These are phyloP conservation scores for Bolboschoenoplectus hybrid DNA, from an alignment of 202 grass and related monocot species.

Conservation along the genomic window DNA sequence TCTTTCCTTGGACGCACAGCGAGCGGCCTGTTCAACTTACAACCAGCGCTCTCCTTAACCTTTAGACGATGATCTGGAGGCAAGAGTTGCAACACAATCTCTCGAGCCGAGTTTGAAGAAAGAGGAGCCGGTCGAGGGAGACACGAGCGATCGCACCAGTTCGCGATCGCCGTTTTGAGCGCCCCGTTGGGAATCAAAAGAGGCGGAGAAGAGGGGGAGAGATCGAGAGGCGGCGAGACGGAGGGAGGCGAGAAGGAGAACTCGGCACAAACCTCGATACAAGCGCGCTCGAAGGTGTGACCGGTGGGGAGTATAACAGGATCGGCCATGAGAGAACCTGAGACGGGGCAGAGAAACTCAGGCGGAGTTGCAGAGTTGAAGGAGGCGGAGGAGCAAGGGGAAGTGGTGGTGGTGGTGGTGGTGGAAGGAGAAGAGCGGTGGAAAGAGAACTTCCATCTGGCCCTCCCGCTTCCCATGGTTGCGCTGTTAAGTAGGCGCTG, in stretches of 20 bases:
- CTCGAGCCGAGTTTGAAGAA: slow-evolving; percentile 36
- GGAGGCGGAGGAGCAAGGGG: slow-evolving; percentile 41
- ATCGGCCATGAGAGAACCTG: slow-evolving; percentile 65
- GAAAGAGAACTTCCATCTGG: slow-evolving; percentile 65
- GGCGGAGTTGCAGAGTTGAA: slow-evolving; percentile 38
- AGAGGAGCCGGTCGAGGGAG: slow-evolving; percentile 41
- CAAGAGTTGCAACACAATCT: slow-evolving; percentile 46
- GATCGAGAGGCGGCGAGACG: slow-evolving; percentile 38
- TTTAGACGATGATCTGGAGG: neutral
- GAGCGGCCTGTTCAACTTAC: neutral
- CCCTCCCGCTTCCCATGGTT: slow-evolving; percentile 50
- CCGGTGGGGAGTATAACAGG: slow-evolving; percentile 73
- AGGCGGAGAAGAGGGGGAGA: slow-evolving; percentile 18
- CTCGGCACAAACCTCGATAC: slow-evolving; percentile 64
- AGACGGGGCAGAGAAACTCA: slow-evolving; percentile 69
- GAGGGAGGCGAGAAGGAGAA: slow-evolving; percentile 56
- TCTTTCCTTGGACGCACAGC: slow-evolving; percentile 8
- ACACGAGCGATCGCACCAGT: slow-evolving; percentile 64
- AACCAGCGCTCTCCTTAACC: slow-evolving; percentile 38
- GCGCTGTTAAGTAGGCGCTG: neutral
- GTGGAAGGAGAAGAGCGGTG: slow-evolving; percentile 50
- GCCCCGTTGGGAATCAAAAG: slow-evolving; percentile 59
- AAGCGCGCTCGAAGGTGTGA: slow-evolving; percentile 74
- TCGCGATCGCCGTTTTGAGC: slow-evolving; percentile 68
- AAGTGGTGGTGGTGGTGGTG: slow-evolving; percentile 20